A percentile compares a stretch with the other conserved stretches of the same genome.
Conservation (phyloP, 495 filamentous ascomycete genomes). For the Penicillium nucicola region DNA sequence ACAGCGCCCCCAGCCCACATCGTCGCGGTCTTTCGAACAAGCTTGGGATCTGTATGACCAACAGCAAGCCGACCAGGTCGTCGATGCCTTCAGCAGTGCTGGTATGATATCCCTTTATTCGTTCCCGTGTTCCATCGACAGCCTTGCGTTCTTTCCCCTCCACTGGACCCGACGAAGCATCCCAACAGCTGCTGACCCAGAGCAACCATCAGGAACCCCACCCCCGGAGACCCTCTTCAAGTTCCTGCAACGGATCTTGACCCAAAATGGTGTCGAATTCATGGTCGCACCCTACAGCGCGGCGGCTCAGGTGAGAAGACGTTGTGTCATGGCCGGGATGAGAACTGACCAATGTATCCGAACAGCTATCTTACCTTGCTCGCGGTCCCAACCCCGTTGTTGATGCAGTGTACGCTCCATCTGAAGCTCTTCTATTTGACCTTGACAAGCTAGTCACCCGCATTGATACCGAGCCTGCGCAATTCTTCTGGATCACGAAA, state of each 20-base stretch:
- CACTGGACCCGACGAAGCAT: neutral
- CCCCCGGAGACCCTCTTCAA: conserved; percentile 60
- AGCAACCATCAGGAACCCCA: conserved; percentile 46
- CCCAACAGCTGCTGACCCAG: conserved; percentile 18
- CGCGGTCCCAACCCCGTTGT: conserved; percentile 64
- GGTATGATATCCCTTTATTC: conserved; percentile 49
- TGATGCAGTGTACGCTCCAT: conserved; percentile 77
- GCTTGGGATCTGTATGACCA: conserved; percentile 90
- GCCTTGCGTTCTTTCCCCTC: neutral
- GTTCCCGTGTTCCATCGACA: neutral
- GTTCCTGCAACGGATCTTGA: conserved; percentile 70
- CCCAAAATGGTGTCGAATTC: conserved; percentile 67
- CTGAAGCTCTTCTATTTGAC: conserved; percentile 86
- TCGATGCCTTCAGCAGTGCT: conserved; percentile 75
- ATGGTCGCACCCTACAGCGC: conserved; percentile 88
- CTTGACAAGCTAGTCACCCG: conserved; percentile 78
- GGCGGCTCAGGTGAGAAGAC: conserved; percentile 70
- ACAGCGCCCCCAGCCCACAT: conserved; percentile 46
- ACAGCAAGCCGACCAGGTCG: conserved; percentile 71
- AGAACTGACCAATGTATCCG: conserved; percentile 2
- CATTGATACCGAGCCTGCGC: conserved; percentile 65
- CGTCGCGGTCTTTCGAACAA: conserved; percentile 46
- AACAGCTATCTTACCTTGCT: conserved; percentile 78
- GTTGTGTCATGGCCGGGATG: conserved; percentile 1
- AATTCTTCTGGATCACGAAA: conserved; percentile 70